A percentile compares a stretch with the other conserved stretches of the same genome.
These are phyloP conservation scores for Solanum chmielewskii DNA, from an alignment of 257 asterid genomes.

Conservation along the genomic window DNA sequence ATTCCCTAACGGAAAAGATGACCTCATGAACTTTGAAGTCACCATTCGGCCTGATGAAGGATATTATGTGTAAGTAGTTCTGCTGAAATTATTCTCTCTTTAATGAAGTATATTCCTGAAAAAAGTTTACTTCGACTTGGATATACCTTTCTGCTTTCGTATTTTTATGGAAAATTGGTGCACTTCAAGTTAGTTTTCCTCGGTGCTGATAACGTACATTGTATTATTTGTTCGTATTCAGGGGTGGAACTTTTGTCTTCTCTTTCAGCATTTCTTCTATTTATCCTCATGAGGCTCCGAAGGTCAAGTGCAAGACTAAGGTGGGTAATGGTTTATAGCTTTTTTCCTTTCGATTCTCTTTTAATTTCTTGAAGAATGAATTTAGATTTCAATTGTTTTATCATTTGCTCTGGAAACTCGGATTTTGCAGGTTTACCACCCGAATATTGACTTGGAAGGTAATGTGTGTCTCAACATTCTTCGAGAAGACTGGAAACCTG, in stretches of 20 bases:
- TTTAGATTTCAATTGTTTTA: background rate
- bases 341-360: background rate
- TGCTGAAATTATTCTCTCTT: background rate
- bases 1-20: constrained; percentile 89
- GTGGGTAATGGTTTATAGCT: constrained; percentile 14
- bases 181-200: background rate
- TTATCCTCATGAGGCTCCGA: constrained; percentile 96
- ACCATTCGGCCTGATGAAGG: constrained; percentile 87
- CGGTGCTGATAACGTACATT: background rate
- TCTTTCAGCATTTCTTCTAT: constrained; percentile 84
- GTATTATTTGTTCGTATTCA: constrained; percentile 8
- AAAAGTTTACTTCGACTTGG: background rate
- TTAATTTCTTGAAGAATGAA: background rate
- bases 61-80: constrained; percentile 56
- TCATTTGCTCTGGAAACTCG: background rate
- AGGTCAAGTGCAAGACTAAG: constrained; percentile 98
- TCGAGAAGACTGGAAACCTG: constrained; percentile 99
- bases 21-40: constrained; percentile 93
- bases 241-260: constrained; percentile 77
- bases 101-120: background rate
- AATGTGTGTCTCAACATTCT: constrained; percentile 97
- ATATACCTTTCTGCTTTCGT: background rate
- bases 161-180: background rate
- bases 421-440: constrained; percentile 76
- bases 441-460: constrained; percentile 93